Base-by-base conservation (phyloP, 768 basidiomycete genomes). In the Psilocybe subaeruginosa region DNA sequence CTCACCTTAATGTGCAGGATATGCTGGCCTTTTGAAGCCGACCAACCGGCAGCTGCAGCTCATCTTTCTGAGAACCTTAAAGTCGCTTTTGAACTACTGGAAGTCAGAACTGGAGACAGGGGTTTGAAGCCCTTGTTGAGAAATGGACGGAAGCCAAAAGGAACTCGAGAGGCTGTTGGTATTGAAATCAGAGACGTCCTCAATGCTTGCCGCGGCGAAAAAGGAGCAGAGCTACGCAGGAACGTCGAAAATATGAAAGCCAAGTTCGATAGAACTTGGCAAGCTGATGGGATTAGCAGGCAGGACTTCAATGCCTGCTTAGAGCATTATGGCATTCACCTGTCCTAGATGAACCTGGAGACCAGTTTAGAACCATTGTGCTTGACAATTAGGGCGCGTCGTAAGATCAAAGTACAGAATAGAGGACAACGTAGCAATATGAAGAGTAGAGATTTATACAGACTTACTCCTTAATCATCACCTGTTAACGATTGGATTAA, bases 161-260 rank as follows among this genome's bases (percentile, higher is more conserved):
- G 66, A 0, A 67, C 66, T 5, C 63, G 55, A 3, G 66, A 57
- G 17, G 66, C 66, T 0, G 61, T 67, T 2, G 61, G 50, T n/a
- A 16, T 29, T n/a, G 65, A 66, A 37, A 58, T 66, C 2, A 56
- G 55, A n/a, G 31, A 58, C 17, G 51, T 62, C 17, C 27, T 62
- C 8, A 50, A 62, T 41, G 43, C 43, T 6, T 57, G 55, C 31
- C 55, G 43, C 3, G 31, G 61, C 14, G 35, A 35, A 5, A 62
- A 54, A 23, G 61, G 61, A 14, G 39, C 19, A 8, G 30, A 52
- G 17, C 23, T 62, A 19, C 27, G 50, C 19, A 53, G 35, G 33
- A 57, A 54, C 8, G 65, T 61, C 6, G 45, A 54, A 52, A 8
- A n/a, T 11, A 14, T 63, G 1, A 33, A 45, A 46, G 49, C 19